Conservation (phyloP, 2,329 filamentous ascomycete genomes). For the Nemania diffusa region DNA sequence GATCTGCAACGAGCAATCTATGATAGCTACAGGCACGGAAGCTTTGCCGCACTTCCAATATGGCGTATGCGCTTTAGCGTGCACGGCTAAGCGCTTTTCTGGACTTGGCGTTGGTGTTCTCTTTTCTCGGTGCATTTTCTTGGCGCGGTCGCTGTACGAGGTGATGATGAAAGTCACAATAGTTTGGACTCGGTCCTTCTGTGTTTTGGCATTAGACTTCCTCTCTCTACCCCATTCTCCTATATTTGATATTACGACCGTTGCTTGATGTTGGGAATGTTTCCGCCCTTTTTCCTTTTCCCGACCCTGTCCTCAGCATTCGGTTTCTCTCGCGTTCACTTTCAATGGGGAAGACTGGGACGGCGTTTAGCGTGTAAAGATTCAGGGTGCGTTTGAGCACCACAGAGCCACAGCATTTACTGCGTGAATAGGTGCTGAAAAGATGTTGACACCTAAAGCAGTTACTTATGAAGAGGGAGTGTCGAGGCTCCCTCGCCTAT, state of each 20-base stretch:
- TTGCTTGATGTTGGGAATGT: conserved; percentile 16
- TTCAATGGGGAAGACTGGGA: conserved; percentile 27
- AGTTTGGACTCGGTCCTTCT: conserved; percentile 37
- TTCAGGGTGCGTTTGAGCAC: conserved; percentile 18
- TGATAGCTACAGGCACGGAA: conserved; percentile 40
- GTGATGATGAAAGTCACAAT: conserved; percentile 44
- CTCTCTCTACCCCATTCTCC: conserved; percentile 21
- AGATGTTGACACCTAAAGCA: conserved; percentile 14
- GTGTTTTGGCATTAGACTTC: conserved; percentile 42
- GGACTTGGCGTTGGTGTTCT: conserved; percentile 45
- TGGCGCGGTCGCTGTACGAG: conserved; percentile 44
- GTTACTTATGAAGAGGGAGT: conserved; percentile 15
- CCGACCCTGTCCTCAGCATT: not conserved
- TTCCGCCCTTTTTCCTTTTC: not conserved
- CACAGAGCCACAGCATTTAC: conserved; percentile 28
- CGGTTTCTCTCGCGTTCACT: conserved; percentile 9
- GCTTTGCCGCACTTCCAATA: conserved; percentile 23
- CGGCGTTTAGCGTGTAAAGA: conserved; percentile 36
- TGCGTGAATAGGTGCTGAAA: conserved; percentile 28
- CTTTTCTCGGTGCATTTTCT: conserved; percentile 42
- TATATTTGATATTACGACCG: conserved; percentile 23
- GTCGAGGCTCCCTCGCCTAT: conserved; percentile 15
- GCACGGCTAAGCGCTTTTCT: conserved; percentile 31
- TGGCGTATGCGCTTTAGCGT: conserved; percentile 21
- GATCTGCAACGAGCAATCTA: conserved; percentile 46